phyloP scores from a whole-genome alignment of 1,284 basidiomycete genomes.

The Meira nashicola region DNA sequence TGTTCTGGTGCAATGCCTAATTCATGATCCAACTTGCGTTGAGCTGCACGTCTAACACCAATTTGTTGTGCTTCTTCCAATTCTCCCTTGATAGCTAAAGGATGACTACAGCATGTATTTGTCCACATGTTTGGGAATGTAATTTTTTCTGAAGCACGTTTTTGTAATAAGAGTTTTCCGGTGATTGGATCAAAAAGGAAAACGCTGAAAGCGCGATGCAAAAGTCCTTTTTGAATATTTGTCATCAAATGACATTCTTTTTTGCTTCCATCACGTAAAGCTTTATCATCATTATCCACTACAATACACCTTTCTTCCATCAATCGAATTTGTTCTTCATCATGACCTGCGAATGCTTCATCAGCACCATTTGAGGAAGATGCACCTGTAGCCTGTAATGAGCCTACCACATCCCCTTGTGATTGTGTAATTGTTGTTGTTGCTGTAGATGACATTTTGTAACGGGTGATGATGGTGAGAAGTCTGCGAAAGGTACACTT shows the following conservation, averaged over 20 bases:
- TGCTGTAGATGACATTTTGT: too few species aligned
- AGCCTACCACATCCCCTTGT: too few species aligned
- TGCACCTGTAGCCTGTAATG: too few species aligned
- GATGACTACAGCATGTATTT: constrained; percentile 98
- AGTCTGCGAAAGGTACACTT: too few species aligned
- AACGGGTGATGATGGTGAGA: too few species aligned
- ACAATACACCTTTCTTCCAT: constrained; percentile 99
- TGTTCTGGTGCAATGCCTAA: constrained; percentile 74
- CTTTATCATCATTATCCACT: constrained; percentile 81
- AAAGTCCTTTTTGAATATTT: constrained; percentile 87
- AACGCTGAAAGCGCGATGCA: constrained; percentile 96
- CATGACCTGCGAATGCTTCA: constrained; percentile 44
- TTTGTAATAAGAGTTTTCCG: constrained; percentile 90
- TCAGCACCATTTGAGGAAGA: background rate
- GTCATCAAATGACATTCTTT: constrained; percentile 99
- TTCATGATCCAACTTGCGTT: constrained; percentile 93
- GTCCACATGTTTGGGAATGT: constrained; percentile 99
- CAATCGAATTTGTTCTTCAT: constrained; percentile 62
- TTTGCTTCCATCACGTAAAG: constrained; percentile 62
- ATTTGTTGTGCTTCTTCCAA: constrained; percentile 67
- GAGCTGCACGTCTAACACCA: constrained; percentile 76
- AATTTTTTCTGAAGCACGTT: constrained; percentile 93
- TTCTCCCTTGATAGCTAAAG: constrained; percentile 70
- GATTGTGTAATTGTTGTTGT: too few species aligned
- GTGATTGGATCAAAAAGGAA: constrained; percentile 93